These are phyloP conservation scores for Powellomyces hirtus DNA, from an alignment of 192 early-diverging fungal species.

Conservation along the genomic window DNA sequence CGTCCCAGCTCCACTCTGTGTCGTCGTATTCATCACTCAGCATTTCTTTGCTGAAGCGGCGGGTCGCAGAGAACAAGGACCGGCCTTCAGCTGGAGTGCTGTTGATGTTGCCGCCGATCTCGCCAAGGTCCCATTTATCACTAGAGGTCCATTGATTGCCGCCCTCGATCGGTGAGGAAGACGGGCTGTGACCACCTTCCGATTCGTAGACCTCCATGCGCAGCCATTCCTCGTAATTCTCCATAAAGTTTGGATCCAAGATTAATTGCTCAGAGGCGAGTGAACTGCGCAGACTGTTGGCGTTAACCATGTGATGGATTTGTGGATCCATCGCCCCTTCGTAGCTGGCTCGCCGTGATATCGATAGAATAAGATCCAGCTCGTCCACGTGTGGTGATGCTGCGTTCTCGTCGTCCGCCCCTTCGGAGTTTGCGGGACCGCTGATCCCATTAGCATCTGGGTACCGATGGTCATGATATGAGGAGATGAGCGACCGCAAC, in stretches of 20 bases:
- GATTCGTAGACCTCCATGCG: constrained; percentile 27
- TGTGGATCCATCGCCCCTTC: constrained; percentile 14
- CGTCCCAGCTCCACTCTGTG: constrained; percentile 12
- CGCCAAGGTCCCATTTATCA: neutral
- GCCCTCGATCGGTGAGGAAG: neutral
- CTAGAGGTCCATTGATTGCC: neutral
- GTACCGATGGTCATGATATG: constrained; percentile 58
- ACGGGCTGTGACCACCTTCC: neutral
- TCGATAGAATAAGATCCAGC: constrained; percentile 24
- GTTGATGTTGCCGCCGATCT: neutral
- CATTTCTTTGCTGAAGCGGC: constrained; percentile 28
- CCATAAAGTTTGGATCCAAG: constrained; percentile 59
- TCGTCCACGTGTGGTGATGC: constrained; percentile 24
- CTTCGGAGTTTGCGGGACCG: neutral
- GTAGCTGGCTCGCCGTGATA: constrained; percentile 22
- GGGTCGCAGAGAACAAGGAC: constrained; percentile 25
- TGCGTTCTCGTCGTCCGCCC: neutral
- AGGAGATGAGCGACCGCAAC: constrained; percentile 57
- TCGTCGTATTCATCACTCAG: constrained; percentile 26
- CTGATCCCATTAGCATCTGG: neutral
- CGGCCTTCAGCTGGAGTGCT: neutral
- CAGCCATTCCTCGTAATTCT: constrained; percentile 68
- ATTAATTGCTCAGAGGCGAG: constrained; percentile 27
- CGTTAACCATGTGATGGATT: neutral
- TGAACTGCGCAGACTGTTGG: too few relatives aligned